A percentile compares a stretch with the other conserved stretches of the same genome.
Conservation (phyloP, 345 rosid genomes). For the Citrus glauca region DNA sequence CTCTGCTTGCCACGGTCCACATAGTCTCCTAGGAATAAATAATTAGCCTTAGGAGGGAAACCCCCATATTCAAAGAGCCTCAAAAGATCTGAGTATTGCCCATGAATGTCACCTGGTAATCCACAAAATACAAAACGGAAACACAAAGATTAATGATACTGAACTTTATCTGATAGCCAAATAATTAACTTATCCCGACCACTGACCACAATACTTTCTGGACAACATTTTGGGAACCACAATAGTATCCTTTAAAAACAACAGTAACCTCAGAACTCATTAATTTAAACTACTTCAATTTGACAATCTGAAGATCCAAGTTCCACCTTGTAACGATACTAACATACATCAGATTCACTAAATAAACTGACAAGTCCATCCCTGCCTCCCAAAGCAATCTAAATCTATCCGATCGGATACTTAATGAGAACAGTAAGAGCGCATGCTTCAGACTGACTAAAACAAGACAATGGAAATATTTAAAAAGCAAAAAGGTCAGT, state of each 20-base stretch:
- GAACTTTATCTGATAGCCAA: background rate
- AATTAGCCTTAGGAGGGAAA: slow-evolving; percentile 81
- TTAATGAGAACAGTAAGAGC: background rate
- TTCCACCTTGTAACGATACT: background rate
- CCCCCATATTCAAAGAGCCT: slow-evolving; percentile 92
- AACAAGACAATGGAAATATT: background rate
- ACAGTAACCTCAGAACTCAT: background rate
- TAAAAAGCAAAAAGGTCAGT: background rate
- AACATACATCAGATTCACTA: background rate
- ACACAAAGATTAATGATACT: slow-evolving; percentile 1
- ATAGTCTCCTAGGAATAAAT: slow-evolving; percentile 84
- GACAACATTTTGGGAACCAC: background rate
- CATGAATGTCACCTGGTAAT: slow-evolving; percentile 83
- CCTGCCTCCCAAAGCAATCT: background rate
- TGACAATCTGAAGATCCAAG: background rate
- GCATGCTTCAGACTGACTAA: background rate
- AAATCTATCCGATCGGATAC: background rate
- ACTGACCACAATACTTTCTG: background rate
- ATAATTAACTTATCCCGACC: background rate
- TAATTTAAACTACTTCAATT: background rate
- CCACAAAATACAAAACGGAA: slow-evolving; percentile 4
- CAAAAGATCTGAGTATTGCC: slow-evolving; percentile 81
- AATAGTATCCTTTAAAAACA: background rate
- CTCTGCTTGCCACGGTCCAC: slow-evolving; percentile 99
- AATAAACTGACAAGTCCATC: background rate